phyloP scores from a whole-genome alignment of 768 basidiomycete genomes.

The Suillus sp. region DNA sequence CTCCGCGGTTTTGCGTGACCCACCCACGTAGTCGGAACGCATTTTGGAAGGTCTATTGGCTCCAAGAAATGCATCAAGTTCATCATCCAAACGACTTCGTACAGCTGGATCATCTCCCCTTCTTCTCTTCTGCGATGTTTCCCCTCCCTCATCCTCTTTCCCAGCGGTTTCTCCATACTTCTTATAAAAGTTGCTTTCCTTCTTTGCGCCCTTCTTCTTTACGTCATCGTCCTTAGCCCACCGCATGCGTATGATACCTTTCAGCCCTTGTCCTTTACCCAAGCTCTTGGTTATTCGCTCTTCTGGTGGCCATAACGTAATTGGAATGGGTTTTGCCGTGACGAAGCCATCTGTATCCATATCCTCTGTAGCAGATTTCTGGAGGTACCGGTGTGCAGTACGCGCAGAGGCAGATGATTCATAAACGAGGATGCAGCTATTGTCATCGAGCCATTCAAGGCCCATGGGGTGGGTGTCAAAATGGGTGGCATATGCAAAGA shows the following conservation, averaged over 20 bases:
- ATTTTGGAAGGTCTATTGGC: slow-evolving; percentile 60
- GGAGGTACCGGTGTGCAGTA: slow-evolving; percentile 49
- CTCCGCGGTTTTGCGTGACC: slow-evolving; percentile 54
- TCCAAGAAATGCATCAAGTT: slow-evolving; percentile 69
- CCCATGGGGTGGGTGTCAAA: slow-evolving; percentile 75
- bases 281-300: slow-evolving; percentile 73
- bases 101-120: slow-evolving; percentile 34
- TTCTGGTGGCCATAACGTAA: slow-evolving; percentile 78
- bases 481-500: slow-evolving; percentile 83
- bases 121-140: slow-evolving; percentile 37
- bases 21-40: slow-evolving; percentile 64
- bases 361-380: slow-evolving; percentile 53
- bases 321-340: slow-evolving; percentile 68
- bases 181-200: slow-evolving; percentile 76
- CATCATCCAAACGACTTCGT: slow-evolving; percentile 58
- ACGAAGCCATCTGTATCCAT: slow-evolving; percentile 57
- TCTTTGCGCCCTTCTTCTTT: slow-evolving; percentile 75
- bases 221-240: slow-evolving; percentile 75
- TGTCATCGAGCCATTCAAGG: slow-evolving; percentile 87
- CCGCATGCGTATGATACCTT: slow-evolving; percentile 68
- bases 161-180: slow-evolving; percentile 70
- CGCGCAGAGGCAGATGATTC: slow-evolving; percentile 55
- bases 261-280: slow-evolving; percentile 68
- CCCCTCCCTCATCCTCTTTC: slow-evolving; percentile 50
- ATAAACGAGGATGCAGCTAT: slow-evolving; percentile 79